Evolutionary conservation across 2,329 filamentous ascomycete species (phyloP), one percentile per base, ranked within the genome.

Genomic region (Trichocomaceae sp.): DNA sequence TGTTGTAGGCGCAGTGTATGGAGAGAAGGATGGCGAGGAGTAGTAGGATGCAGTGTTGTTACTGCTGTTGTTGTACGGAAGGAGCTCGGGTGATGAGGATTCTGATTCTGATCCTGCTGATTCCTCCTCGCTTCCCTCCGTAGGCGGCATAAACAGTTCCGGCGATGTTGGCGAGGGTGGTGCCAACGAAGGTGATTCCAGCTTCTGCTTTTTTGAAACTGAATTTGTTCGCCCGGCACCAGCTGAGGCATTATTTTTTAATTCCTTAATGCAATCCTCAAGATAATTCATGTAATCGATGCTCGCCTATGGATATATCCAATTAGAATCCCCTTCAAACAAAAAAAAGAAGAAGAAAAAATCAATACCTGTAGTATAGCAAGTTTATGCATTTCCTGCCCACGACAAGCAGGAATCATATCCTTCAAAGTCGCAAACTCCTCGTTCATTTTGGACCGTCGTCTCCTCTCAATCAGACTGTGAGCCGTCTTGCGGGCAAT

Each of bases 381-480:
- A 55, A 97, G 76, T 73, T 99, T 99, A 72, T 97, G 93, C 93
- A 97, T 97, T 66, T 97, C 92, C 61, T 85, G 82, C 6, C 90
- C 91, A n/a, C 82, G 84, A 70, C 93, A 97, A 2, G 93, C 92
- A 0, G 93, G 93, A 55, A 97, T 95, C 88, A 99, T 90, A 64
- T 86, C 83, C 74, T 97, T 97, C 61, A 97, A 75, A 15, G 95
- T 87, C 1, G 84, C 87, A 74, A 97, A 97, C 73, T 97, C 93
- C 69, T 97, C 92, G 63, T 99, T 97, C 92, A 97, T 99, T 77
- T 97, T 99, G 12, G 89, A 95, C 59, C 93, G 80, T 63, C 93
- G 78, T 56, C 92, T 78, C 46, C 93, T 80, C 75, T 99, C 93
- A 63, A 97, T 99, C 61, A 97, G 74, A 65, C 90, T 96, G 67